These are phyloP conservation scores for Schoenoplectus triqueter DNA, from an alignment of 202 grass and related monocot genomes.

Conservation along the genomic window DNA sequence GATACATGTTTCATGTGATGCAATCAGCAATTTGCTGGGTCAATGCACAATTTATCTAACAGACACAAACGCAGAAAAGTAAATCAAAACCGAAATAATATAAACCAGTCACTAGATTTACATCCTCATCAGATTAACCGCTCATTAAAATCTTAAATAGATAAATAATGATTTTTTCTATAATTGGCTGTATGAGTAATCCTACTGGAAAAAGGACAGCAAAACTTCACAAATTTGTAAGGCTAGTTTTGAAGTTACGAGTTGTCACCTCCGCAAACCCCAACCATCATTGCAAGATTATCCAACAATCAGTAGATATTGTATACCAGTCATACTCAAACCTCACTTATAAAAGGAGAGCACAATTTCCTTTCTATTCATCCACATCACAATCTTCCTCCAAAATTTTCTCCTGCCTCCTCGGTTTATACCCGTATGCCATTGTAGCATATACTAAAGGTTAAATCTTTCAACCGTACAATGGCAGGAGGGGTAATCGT, in stretches of 20 bases:
- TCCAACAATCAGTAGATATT: constrained; percentile 27
- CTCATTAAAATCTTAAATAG: constrained; percentile 14
- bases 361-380: not conserved
- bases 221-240: constrained; percentile 34
- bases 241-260: constrained; percentile 4
- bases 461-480: constrained; percentile 11
- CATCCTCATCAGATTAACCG: not conserved
- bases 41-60: not conserved
- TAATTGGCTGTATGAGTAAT: not conserved
- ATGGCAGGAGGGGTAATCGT: constrained; percentile 71
- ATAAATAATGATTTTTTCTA: constrained; percentile 20
- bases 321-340: not conserved
- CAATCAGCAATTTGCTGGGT: not conserved
- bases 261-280: not conserved
- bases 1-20: not conserved
- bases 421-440: constrained; percentile 32
- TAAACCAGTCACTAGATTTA: not conserved
- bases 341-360: constrained; percentile 12
- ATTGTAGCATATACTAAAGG: constrained; percentile 23
- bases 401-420: not conserved
- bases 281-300: constrained; percentile 26
- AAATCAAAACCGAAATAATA: not conserved
- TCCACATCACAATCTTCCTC: constrained; percentile 17
- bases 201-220: not conserved
- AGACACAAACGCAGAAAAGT: not conserved